Conservation (phyloP, 129 eudicot species). For the Flaveria bidentis region DNA sequence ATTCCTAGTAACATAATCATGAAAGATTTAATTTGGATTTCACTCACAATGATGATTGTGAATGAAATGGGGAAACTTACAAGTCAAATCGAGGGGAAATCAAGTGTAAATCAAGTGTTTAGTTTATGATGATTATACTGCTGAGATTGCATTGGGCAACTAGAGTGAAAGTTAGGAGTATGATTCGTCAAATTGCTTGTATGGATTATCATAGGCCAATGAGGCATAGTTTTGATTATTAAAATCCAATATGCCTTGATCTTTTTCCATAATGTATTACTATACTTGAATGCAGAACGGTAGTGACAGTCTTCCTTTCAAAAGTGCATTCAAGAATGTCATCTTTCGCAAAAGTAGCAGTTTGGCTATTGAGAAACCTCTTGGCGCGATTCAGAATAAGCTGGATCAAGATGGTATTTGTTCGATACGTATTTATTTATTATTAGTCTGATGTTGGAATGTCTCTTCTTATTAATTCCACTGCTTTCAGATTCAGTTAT, state of each 20-base stretch:
- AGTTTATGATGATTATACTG: no score
- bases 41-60: no score
- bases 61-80: no score
- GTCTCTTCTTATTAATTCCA: conserved; percentile 18
- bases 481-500: conserved; percentile 67
- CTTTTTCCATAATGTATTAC: neutral
- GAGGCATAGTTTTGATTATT: no score
- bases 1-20: no score
- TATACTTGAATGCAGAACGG: conserved; percentile 58
- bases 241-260: neutral
- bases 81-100: no score
- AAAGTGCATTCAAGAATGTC: conserved; percentile 89
- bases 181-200: no score
- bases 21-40: no score
- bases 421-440: neutral
- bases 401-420: conserved; percentile 52
- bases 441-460: neutral
- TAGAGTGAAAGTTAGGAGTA: no score
- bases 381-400: conserved; percentile 47
- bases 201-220: no score
- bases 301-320: conserved; percentile 77
- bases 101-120: no score
- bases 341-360: conserved; percentile 67
- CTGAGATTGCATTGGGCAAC: no score
- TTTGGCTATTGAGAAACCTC: conserved; percentile 54